Percentiles rank a stretch among this genome's conserved stretches.
These are phyloP conservation scores for Phaffomyces thermotolerans DNA, from an alignment of 805 yeast genomes.

Conservation along the genomic window DNA sequence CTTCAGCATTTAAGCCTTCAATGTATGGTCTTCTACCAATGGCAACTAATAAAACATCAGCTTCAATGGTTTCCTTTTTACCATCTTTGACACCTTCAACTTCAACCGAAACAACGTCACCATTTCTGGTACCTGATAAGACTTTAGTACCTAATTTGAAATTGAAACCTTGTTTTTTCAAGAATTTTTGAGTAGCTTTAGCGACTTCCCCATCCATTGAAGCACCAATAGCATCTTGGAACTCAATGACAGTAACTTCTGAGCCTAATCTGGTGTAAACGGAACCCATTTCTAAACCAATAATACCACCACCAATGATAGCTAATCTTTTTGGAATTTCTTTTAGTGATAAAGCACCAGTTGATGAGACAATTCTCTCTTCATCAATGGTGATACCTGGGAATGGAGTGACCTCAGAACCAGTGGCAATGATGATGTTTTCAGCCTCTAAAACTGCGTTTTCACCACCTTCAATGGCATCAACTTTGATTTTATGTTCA, in stretches of 20 bases:
- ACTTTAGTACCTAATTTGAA: slow-evolving; percentile 93
- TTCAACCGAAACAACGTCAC: slow-evolving; percentile 80
- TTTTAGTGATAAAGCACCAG: slow-evolving; percentile 79
- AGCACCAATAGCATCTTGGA: slow-evolving; percentile 87
- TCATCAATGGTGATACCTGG: slow-evolving; percentile 96
- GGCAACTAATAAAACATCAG: slow-evolving; percentile 93
- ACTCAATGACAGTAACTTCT: slow-evolving; percentile 92
- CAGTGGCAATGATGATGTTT: slow-evolving; percentile 92
- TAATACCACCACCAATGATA: slow-evolving; percentile 98
- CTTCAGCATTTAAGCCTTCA: slow-evolving; percentile 82
- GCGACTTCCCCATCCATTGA: slow-evolving; percentile 98
- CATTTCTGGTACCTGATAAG: slow-evolving; percentile 75
- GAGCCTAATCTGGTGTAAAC: slow-evolving; percentile 94
- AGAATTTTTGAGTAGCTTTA: slow-evolving; percentile 79
- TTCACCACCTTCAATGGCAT: slow-evolving; percentile 80
- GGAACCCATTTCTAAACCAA: slow-evolving; percentile 98
- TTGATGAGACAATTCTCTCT: slow-evolving; percentile 92
- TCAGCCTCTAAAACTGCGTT: slow-evolving; percentile 71
- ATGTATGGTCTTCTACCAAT: slow-evolving; percentile 98
- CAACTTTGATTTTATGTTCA: slow-evolving; percentile 71
- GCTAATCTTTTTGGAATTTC: slow-evolving; percentile 90
- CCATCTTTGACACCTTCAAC: slow-evolving; percentile 87
- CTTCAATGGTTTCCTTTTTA: slow-evolving; percentile 67
- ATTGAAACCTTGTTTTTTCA: slow-evolving; percentile 91
- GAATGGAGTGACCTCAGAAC: slow-evolving; percentile 97